These are phyloP conservation scores for Pleurotus citrinopileatus DNA, from an alignment of 768 basidiomycete species.

Conservation along the genomic window DNA sequence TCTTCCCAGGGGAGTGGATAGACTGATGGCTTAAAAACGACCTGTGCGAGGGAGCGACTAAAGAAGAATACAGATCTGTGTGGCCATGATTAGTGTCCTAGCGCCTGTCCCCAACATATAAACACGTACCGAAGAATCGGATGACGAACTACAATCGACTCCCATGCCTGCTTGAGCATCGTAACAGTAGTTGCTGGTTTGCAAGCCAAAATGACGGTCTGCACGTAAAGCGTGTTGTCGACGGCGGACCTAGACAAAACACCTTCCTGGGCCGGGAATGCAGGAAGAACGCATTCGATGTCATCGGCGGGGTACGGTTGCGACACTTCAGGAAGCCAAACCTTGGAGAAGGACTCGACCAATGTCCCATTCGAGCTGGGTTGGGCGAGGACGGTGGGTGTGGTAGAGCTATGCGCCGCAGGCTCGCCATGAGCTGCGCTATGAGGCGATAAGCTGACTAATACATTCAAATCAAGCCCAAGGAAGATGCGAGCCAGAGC, in stretches of 20 bases:
- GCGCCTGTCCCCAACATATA: too few relatives aligned
- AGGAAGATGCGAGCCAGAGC: constrained; percentile 28
- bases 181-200: constrained; percentile 17
- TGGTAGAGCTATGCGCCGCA: too few relatives aligned
- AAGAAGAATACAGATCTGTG: constrained; percentile 30
- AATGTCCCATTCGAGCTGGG: not conserved
- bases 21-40: constrained; percentile 20
- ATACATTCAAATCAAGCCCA: constrained; percentile 19
- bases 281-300: constrained; percentile 31
- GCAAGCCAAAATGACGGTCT: constrained; percentile 36
- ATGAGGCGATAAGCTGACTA: constrained; percentile 21
- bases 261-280: constrained; percentile 47
- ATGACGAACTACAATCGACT: constrained; percentile 21
- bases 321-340: constrained; percentile 15
- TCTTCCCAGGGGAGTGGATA: constrained; percentile 18
- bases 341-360: constrained; percentile 14
- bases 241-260: constrained; percentile 39
- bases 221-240: constrained; percentile 38
- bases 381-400: not conserved
- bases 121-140: constrained; percentile 25
- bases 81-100: too few relatives aligned
- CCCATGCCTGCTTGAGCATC: constrained; percentile 32
- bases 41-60: constrained; percentile 23
- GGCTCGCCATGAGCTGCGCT: too few relatives aligned
- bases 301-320: constrained; percentile 13